A percentile compares a stretch with the other conserved stretches of the same genome.
These are phyloP conservation scores for Bryum argenteum DNA, from an alignment of 225 moss, liverwort and hornwort species.

Conservation along the genomic window DNA sequence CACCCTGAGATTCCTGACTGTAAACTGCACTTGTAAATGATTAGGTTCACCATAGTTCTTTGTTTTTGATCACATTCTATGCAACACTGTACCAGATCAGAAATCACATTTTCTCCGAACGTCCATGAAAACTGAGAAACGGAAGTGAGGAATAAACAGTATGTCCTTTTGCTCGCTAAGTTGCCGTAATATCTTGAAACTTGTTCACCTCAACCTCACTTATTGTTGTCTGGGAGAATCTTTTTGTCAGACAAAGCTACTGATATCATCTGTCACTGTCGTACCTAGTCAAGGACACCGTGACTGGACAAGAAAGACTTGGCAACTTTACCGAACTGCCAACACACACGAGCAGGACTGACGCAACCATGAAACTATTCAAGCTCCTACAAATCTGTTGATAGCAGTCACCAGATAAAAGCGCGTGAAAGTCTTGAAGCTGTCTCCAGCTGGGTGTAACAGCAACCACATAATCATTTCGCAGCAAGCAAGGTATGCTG, in stretches of 20 bases:
- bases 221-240: conserved; percentile 17
- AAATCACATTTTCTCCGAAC: background rate
- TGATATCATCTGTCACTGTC: conserved; percentile 6
- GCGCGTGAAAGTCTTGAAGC: background rate
- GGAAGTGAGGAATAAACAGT: no score
- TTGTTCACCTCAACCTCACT: background rate
- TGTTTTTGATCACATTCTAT: conserved; percentile 4
- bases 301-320: background rate
- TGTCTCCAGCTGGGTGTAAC: background rate
- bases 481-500: background rate
- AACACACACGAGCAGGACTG: background rate
- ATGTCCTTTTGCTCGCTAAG: background rate
- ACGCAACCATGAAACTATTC: no score
- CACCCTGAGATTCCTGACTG: conserved; percentile 16
- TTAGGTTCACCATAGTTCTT: conserved; percentile 19
- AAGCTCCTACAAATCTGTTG: background rate
- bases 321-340: background rate
- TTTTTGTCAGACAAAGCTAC: background rate
- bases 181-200: background rate
- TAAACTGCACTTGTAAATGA: conserved; percentile 36
- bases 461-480: background rate
- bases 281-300: conserved; percentile 1
- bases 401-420: background rate
- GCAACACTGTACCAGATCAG: background rate
- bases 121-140: background rate